phyloP scores from a whole-genome alignment of 2,329 filamentous ascomycete species.

The Venturia carpophila region DNA sequence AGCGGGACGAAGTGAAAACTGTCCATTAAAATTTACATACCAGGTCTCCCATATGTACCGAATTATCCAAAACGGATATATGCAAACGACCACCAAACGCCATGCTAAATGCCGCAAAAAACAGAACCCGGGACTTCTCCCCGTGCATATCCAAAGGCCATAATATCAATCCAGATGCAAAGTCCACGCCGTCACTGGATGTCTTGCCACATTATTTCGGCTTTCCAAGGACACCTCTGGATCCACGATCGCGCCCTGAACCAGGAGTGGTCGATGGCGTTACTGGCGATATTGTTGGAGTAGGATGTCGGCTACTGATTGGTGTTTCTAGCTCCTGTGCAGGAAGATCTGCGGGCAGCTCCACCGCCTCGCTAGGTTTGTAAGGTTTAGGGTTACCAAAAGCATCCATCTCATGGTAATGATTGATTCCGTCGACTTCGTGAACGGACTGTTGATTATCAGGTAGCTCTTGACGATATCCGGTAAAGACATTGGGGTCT shows the following conservation, averaged over 20 bases:
- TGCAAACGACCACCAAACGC: constrained; percentile 3
- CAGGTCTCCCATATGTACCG: neutral
- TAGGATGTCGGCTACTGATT: neutral
- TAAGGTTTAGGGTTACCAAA: neutral
- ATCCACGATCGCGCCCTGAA: neutral
- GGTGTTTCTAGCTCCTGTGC: neutral
- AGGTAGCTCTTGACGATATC: neutral
- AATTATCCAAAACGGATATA: neutral
- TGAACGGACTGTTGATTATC: neutral
- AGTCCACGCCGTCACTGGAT: neutral
- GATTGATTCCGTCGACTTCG: neutral
- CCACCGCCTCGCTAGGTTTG: neutral
- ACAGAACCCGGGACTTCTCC: neutral
- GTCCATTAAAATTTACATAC: constrained; percentile 6
- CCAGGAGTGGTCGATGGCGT: neutral
- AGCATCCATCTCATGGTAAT: constrained; percentile 4
- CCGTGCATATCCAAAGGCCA: neutral
- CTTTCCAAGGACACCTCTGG: neutral
- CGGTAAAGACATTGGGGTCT: neutral
- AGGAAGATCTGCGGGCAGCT: neutral
- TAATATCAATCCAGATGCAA: neutral
- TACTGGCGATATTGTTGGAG: neutral
- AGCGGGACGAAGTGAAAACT: neutral
- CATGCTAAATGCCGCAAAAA: neutral
- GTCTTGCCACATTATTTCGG: neutral